A percentile compares a stretch with the other conserved stretches of the same genome.
Evolutionary conservation across 148 eudicot species (phyloP).

Genomic region (Gaultheria prostrata): DNA sequence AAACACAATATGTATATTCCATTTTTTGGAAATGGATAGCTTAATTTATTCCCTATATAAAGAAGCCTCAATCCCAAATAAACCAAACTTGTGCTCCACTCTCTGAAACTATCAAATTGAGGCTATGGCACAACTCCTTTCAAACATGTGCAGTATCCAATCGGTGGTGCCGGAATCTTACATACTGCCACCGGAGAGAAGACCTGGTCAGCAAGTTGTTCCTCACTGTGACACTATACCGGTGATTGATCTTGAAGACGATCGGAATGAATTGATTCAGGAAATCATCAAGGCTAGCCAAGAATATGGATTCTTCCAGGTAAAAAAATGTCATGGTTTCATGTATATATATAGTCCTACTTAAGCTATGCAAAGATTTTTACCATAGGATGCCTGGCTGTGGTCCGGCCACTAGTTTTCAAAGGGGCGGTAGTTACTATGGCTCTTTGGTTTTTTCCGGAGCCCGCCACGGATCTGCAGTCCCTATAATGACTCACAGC

Average conservation of each 20-base stretch:
- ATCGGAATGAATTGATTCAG: neutral
- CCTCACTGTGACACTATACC: slow-evolving; percentile 9
- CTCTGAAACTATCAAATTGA: neutral
- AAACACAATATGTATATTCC: no score
- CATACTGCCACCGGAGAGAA: neutral
- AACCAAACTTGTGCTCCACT: neutral
- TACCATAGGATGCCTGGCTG: neutral
- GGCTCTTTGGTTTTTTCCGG: no score
- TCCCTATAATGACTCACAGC: no score
- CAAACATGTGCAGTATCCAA: neutral
- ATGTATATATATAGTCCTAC: neutral
- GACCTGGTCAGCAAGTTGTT: slow-evolving; percentile 11
- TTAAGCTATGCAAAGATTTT: neutral
- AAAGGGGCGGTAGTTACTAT: no score
- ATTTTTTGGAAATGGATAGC: no score
- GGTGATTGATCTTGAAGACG: neutral
- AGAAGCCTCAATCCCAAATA: neutral
- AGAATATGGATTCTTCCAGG: slow-evolving; percentile 26
- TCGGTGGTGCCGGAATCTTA: slow-evolving; percentile 9
- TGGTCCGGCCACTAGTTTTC: no score
- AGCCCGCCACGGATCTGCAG: no score
- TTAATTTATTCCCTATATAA: neutral
- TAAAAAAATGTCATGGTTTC: neutral
- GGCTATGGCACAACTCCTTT: neutral
- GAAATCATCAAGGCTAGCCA: slow-evolving; percentile 20